A percentile compares a stretch with the other conserved stretches of the same genome.
Evolutionary conservation across 2,329 filamentous ascomycete genomes (phyloP).

Genomic region (Sporothrix mexicana): DNA sequence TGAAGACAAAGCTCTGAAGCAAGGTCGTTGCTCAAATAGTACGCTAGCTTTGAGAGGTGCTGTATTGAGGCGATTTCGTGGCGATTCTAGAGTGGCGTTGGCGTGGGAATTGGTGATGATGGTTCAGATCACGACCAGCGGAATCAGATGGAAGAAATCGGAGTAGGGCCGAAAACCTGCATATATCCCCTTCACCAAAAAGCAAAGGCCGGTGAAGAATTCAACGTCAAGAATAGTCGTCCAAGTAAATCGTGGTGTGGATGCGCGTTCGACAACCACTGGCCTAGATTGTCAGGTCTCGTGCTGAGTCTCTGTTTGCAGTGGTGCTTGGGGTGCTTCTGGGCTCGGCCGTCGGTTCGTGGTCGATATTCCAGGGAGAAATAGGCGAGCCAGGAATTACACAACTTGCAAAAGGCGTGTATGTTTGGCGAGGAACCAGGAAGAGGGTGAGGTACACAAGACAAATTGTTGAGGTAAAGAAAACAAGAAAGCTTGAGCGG

Average conservation of each 20-base stretch:
- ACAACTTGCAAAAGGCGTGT: neutral
- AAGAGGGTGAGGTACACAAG: neutral
- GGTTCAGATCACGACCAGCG: neutral
- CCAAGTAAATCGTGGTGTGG: neutral
- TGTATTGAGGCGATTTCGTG: slow-evolving; percentile 3
- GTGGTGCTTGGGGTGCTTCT: neutral
- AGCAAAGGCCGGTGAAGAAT: neutral
- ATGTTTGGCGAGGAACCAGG: neutral
- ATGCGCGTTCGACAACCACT: slow-evolving; percentile 12
- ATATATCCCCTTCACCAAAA: neutral
- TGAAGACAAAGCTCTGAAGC: too few relatives aligned
- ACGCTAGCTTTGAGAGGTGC: neutral
- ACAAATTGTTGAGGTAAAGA: neutral
- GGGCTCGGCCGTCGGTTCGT: neutral
- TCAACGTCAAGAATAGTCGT: neutral
- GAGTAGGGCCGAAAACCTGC: neutral
- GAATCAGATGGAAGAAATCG: slow-evolving; percentile 7
- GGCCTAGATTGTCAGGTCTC: neutral
- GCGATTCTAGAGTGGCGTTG: slow-evolving; percentile 23
- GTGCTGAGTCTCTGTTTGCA: neutral
- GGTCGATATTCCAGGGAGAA: neutral
- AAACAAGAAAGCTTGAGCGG: slow-evolving; percentile 6
- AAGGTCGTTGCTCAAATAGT: neutral
- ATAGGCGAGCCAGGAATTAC: neutral
- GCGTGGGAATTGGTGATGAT: neutral